Percentiles rank a stretch among this genome's conserved stretches.
These are phyloP conservation scores for Lasiosphaeris hirsuta DNA, from an alignment of 495 filamentous ascomycete genomes.

Conservation along the genomic window DNA sequence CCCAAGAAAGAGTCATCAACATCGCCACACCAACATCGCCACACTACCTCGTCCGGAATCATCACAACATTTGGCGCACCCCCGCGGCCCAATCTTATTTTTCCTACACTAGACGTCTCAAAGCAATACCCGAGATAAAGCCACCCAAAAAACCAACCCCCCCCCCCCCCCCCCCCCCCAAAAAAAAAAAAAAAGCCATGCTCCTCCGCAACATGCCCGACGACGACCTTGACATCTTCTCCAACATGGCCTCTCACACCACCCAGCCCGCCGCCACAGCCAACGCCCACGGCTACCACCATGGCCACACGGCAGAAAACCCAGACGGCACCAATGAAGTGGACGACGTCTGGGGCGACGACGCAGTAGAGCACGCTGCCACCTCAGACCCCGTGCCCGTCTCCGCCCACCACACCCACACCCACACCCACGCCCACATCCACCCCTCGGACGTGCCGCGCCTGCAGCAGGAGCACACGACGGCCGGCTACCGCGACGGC, in stretches of 20 bases:
- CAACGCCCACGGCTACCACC: not conserved
- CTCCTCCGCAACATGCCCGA: slow-evolving; percentile 19
- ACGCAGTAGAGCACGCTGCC: not conserved
- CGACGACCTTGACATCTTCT: slow-evolving; percentile 22
- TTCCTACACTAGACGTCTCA: no score
- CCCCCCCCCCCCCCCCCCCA: no score
- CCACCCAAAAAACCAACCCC: not conserved
- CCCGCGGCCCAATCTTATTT: no score
- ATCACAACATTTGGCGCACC: no score
- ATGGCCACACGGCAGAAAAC: not conserved
- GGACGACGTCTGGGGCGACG: slow-evolving; percentile 31
- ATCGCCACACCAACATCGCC: no score
- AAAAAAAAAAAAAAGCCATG: slow-evolving; percentile 18
- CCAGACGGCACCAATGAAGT: slow-evolving; percentile 6
- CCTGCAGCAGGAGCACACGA: slow-evolving; percentile 69
- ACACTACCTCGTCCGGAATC: no score
- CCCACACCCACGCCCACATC: not conserved
- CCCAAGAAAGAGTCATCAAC: no score
- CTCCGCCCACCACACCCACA: not conserved
- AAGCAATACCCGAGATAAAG: no score
- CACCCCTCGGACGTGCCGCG: slow-evolving; percentile 71
- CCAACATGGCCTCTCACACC: slow-evolving; percentile 19
- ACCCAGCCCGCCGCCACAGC: not conserved
- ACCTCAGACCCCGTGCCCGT: not conserved
- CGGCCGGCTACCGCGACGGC: slow-evolving; percentile 88